A percentile compares a stretch with the other conserved stretches of the same genome.
Evolutionary conservation across 2,329 filamentous ascomycete genomes (phyloP).

Genomic region (Celoporthe dispersa): DNA sequence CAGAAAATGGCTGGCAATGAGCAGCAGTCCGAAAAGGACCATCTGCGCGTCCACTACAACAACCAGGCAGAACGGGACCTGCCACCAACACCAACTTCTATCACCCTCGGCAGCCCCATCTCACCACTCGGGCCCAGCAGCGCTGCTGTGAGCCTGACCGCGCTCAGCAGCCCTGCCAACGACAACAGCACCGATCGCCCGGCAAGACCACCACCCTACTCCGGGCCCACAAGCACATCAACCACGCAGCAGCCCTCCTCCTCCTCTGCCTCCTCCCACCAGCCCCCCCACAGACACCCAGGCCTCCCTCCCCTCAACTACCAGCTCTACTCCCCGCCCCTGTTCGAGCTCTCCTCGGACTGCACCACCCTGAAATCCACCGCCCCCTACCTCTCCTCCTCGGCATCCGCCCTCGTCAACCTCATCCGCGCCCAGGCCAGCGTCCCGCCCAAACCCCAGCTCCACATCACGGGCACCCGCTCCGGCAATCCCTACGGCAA

Average conservation of each 20-base stretch:
- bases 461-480: slow-evolving; percentile 53
- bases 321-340: slow-evolving; percentile 55
- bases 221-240: slow-evolving; percentile 37
- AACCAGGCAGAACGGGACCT: slow-evolving; percentile 9
- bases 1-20: slow-evolving; percentile 25
- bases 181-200: not conserved
- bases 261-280: slow-evolving; percentile 35
- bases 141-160: slow-evolving; percentile 2
- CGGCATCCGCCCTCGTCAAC: slow-evolving; percentile 48
- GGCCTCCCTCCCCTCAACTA: slow-evolving; percentile 56
- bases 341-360: slow-evolving; percentile 57
- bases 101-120: slow-evolving; percentile 13
- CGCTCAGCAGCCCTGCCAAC: not conserved
- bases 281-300: slow-evolving; percentile 45
- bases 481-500: slow-evolving; percentile 49
- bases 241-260: slow-evolving; percentile 30
- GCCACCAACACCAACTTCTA: slow-evolving; percentile 16
- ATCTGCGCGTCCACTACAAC: slow-evolving; percentile 19
- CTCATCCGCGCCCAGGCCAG: slow-evolving; percentile 54
- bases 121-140: not conserved
- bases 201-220: slow-evolving; percentile 41
- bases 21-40: slow-evolving; percentile 27
- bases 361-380: slow-evolving; percentile 51
- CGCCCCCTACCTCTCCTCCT: slow-evolving; percentile 53
- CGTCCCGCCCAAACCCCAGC: slow-evolving; percentile 59